Evolutionary conservation across 2,329 filamentous ascomycete genomes (phyloP), one percentile per base, ranked within the genome.

Genomic region (Fusarium verticillioides): DNA sequence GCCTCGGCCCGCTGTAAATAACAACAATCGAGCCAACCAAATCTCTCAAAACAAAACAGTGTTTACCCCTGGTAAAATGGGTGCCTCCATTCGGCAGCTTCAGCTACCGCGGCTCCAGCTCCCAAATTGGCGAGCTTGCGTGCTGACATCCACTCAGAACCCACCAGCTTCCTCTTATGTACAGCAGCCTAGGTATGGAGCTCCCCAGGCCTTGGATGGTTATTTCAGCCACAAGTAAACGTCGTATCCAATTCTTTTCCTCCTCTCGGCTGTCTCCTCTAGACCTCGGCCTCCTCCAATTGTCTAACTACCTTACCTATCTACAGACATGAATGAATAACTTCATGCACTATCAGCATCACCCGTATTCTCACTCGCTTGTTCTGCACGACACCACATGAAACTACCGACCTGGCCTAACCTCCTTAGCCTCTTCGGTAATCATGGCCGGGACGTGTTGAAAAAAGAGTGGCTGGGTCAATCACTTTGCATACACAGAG

Each of bases 401-500:
- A 74, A 69, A 69, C 67, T 74, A 70, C 71, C 71, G 63, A 72
- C 59, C 47, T 74, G 59, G 52, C 39, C 64, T 58, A 52, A 53
- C 47, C 56, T 40, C 44, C 59, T 61, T 74, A 61, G 59, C 71
- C 60, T 74, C 37, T 65, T 74, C 71, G 71, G 67, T 65, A 74
- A 74, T 64, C 68, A 74, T 36, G 49, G 26, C 56, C 59, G 63
- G 63, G 63, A 62, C 63, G 63, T 61, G 71, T 47, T 60, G 61
- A 69, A 74, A 74, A 68, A 47, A 60, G 70, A 72, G 71, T 74
- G 71, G 71, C 63, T 74, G 71, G 70, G 49, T 60, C 63, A 58
- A 66, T 47, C 66, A 50, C 36, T 26, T 39, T 53, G n/a, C 49
- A 65, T 54, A 28, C 60, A 49, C 26, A 49, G 36, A 57, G 26